Evolutionary conservation across 2,329 filamentous ascomycete species (phyloP).

Genomic region (Beauveria caledonica): DNA sequence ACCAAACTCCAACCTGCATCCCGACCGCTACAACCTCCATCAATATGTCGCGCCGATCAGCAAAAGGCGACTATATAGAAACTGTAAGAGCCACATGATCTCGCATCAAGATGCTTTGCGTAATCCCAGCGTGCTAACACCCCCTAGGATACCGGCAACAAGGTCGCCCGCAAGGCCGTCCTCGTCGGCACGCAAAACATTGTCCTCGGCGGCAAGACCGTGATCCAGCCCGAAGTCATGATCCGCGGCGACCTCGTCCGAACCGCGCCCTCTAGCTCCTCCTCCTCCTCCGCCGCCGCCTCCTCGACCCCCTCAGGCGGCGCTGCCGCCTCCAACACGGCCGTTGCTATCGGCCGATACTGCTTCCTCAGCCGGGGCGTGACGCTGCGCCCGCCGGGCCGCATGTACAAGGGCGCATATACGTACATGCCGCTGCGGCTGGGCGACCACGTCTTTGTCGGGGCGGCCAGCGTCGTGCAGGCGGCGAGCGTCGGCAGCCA

Average conservation of each 20-base stretch:
- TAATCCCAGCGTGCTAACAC: not conserved
- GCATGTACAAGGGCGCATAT: slow-evolving; percentile 70
- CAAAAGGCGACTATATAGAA: slow-evolving; percentile 92
- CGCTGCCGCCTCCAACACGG: slow-evolving; percentile 38
- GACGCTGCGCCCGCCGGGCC: slow-evolving; percentile 73
- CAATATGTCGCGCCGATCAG: slow-evolving; percentile 65
- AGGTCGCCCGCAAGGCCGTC: slow-evolving; percentile 84
- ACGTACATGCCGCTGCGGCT: slow-evolving; percentile 86
- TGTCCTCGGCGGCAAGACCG: slow-evolving; percentile 90
- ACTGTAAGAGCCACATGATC: slow-evolving; percentile 51
- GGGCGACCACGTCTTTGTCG: slow-evolving; percentile 90
- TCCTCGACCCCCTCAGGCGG: slow-evolving; percentile 23
- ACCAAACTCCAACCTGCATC: slow-evolving; percentile 8
- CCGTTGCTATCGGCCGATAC: slow-evolving; percentile 85
- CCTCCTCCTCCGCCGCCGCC: slow-evolving; percentile 28
- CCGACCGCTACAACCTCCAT: not conserved
- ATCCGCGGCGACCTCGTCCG: slow-evolving; percentile 81
- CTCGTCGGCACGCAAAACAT: slow-evolving; percentile 97
- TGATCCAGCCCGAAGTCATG: slow-evolving; percentile 91
- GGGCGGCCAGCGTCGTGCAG: slow-evolving; percentile 65
- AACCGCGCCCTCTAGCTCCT: slow-evolving; percentile 38
- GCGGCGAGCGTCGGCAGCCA: slow-evolving; percentile 77
- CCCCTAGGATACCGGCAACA: slow-evolving; percentile 87
- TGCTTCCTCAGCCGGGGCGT: slow-evolving; percentile 77
- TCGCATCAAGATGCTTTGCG: not conserved